Evolutionary conservation across 371 early-diverging fungal genomes (phyloP), one percentile per base, ranked within the genome.

Genomic region (Lichtheimia corymbifera): DNA sequence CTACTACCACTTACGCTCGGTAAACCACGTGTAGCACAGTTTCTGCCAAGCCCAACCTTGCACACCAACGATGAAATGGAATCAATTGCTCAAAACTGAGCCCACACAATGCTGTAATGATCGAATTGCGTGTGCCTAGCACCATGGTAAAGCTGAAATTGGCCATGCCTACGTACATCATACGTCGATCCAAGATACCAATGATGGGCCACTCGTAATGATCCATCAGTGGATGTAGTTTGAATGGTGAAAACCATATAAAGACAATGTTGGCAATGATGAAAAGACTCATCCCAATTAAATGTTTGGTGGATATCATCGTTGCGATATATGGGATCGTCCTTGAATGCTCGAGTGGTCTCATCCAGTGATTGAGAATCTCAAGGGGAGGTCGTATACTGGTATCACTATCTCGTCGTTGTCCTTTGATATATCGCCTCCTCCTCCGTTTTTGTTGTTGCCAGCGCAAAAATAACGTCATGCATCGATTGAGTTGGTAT

Each of bases 21-120:
- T 65, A 79, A 3, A 74, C 66, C 59, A 74, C 59, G 53, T 79
- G 79, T n/a, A 74, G 67, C 0, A 72, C 50, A 30, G 68, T 67
- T 58, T 79, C 71, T 2, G 64, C 62, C 18, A 79, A 50, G 35
- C 79, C 79, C 56, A 79, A 50, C 17, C 76, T 72, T 40, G 74
- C 72, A 44, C 75, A 17, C 65, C 74, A 73, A 4, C 79, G 79
- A 68, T 79, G 79, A 52, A 62, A 76, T 24, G 79, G 79, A 28
- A 79, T 62, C 2, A 79, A 30, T 14, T 70, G 63, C 50, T 79
- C 76, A 65, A 76, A 74, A 11, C 74, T 72, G 5, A 76, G 52
- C 24, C 79, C 79, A 18, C 68, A 71, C 67, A 79, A 68, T 35
- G 60, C 61, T 5, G 76, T 63, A 7, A 79, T 42, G 24, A 79